Conservation (phyloP, 2,329 filamentous ascomycete species). For the Clathrospora elynae region DNA sequence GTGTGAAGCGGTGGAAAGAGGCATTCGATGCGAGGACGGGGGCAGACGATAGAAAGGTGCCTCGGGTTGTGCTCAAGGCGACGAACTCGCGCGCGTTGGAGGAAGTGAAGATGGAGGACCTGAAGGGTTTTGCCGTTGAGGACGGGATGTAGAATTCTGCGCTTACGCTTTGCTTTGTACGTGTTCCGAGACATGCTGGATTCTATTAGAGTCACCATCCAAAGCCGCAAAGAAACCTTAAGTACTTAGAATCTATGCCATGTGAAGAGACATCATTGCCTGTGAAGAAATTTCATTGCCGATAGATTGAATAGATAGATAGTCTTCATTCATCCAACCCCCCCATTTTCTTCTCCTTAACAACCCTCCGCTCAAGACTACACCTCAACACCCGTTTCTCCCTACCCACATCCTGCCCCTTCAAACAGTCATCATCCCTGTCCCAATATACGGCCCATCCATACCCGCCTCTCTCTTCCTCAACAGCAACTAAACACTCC, state of each 20-base stretch:
- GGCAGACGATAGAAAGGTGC: conserved; percentile 54
- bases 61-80: conserved; percentile 57
- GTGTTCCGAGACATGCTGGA: too few relatives aligned
- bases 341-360: conserved; percentile 22
- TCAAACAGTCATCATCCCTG: conserved; percentile 53
- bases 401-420: conserved; percentile 44
- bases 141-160: too few relatives aligned
- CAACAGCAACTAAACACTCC: conserved; percentile 62
- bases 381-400: conserved; percentile 52
- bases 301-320: background rate
- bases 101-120: conserved; percentile 55
- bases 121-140: conserved; percentile 58
- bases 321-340: conserved; percentile 23
- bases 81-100: conserved; percentile 60
- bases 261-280: too few relatives aligned
- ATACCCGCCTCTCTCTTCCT: conserved; percentile 54
- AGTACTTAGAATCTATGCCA: too few relatives aligned
- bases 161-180: too few relatives aligned
- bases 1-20: conserved; percentile 64
- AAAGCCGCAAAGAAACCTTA: too few relatives aligned
- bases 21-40: conserved; percentile 60
- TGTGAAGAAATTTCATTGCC: too few relatives aligned
- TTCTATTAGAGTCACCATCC: too few relatives aligned
- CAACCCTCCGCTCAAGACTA: conserved; percentile 52
- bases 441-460: conserved; percentile 62